Evolutionary conservation across 169 alveolate genomes (phyloP).

Genomic region (Eimeria praecox): DNA sequence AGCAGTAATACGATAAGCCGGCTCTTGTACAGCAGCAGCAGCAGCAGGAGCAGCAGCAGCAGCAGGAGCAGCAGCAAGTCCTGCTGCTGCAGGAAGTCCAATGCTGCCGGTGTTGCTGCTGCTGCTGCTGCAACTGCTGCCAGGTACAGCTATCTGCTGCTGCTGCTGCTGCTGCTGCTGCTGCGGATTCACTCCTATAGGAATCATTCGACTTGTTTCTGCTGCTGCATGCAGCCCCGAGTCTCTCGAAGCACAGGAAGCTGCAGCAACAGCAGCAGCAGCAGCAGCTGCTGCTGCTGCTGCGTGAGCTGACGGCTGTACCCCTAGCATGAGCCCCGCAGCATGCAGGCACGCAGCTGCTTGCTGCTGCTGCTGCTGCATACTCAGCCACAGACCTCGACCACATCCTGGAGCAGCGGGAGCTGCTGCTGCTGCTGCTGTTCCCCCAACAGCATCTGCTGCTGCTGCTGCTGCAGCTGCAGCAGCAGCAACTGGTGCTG

Average conservation of each 20-base stretch:
- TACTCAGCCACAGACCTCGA: conserved; percentile 54
- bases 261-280: conserved; percentile 74
- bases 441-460: not conserved
- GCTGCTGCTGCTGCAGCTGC: conserved; percentile 14
- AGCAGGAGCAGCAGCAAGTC: not conserved
- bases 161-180: not conserved
- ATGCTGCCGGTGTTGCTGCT: not conserved
- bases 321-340: conserved; percentile 55
- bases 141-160: not conserved
- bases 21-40: not conserved
- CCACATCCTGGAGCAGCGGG: conserved; percentile 38
- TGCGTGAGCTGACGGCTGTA: conserved; percentile 61
- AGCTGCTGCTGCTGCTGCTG: conserved; percentile 26
- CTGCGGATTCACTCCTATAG: not conserved
- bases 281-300: conserved; percentile 70
- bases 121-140: conserved; percentile 4
- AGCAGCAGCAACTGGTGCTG: conserved; percentile 32
- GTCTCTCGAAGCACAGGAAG: conserved; percentile 54
- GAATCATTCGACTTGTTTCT: not conserved
- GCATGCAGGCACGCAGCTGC: conserved; percentile 59
- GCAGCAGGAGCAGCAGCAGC: conserved; percentile 2
- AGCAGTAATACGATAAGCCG: conserved; percentile 20
- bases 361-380: conserved; percentile 69
- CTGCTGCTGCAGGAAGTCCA: conserved; percentile 15
- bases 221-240: conserved; percentile 27